These are phyloP conservation scores for Corchorus olitorius DNA, from an alignment of 345 rosid species.

Conservation along the genomic window DNA sequence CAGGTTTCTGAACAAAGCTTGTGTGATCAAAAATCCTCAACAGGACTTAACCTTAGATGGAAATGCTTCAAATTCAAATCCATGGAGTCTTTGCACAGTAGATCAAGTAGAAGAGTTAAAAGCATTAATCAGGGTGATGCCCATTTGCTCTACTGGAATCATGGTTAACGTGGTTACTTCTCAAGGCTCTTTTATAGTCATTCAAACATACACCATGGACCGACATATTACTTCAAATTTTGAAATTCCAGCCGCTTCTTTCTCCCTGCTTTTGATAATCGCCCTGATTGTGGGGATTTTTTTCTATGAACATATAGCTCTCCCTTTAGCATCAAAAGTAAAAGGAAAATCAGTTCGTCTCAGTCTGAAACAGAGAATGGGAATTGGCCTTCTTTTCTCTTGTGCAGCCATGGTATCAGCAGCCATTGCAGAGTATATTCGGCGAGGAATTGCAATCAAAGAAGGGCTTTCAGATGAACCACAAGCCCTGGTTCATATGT, in stretches of 20 bases:
- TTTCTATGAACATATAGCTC: constrained; percentile 40
- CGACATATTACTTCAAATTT: constrained; percentile 45
- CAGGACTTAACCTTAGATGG: constrained; percentile 38
- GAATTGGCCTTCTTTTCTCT: constrained; percentile 41
- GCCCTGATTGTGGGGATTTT: constrained; percentile 39
- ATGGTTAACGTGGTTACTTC: constrained; percentile 33
- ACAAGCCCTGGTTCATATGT: constrained; percentile 34
- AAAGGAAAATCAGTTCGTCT: constrained; percentile 35
- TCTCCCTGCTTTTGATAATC: constrained; percentile 37
- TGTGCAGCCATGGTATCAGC: constrained; percentile 32
- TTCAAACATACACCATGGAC: constrained; percentile 55
- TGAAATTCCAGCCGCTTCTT: constrained; percentile 60
- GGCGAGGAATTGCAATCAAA: constrained; percentile 31
- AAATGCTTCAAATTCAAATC: constrained; percentile 29
- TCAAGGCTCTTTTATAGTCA: constrained; percentile 44
- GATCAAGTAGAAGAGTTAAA: constrained; percentile 70
- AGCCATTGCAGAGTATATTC: constrained; percentile 44
- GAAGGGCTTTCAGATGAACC: constrained; percentile 34
- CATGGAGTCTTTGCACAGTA: constrained; percentile 56
- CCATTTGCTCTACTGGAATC: constrained; percentile 63
- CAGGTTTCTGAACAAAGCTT: constrained; percentile 64
- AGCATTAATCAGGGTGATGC: constrained; percentile 47
- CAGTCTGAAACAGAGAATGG: constrained; percentile 51
- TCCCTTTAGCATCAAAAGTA: constrained; percentile 44
- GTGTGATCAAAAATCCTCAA: constrained; percentile 36